A percentile compares a stretch with the other conserved stretches of the same genome.
Conservation (phyloP, 176 grass and related monocot genomes). For the Carex myosuroides region DNA sequence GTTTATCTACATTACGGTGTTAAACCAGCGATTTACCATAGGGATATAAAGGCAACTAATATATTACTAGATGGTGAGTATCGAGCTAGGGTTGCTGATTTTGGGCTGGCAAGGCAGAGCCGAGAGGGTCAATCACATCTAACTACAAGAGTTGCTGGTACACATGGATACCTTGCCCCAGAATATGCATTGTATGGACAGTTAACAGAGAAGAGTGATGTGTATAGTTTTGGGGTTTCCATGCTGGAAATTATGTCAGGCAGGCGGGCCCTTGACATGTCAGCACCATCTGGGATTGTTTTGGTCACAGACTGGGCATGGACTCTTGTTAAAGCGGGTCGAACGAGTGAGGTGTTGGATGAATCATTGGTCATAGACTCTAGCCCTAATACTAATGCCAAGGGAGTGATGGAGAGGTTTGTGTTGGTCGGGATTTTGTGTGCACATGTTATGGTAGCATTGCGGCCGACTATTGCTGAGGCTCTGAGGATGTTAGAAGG, state of each 20-base stretch:
- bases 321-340: constrained; percentile 52
- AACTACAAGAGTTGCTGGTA: constrained; percentile 86
- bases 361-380: constrained; percentile 15
- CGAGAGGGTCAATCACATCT: constrained; percentile 85
- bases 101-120: constrained; percentile 72
- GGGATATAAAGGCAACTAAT: constrained; percentile 93
- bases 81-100: constrained; percentile 72
- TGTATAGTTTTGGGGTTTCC: constrained; percentile 93
- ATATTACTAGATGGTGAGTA: constrained; percentile 73
- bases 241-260: constrained; percentile 76
- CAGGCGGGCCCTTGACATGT: constrained; percentile 56
- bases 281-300: constrained; percentile 53
- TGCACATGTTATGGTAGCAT: constrained; percentile 74
- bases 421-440: constrained; percentile 76
- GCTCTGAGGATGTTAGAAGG: constrained; percentile 88
- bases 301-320: constrained; percentile 90
- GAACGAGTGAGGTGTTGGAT: constrained; percentile 43
- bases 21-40: constrained; percentile 84
- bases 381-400: constrained; percentile 10
- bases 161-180: constrained; percentile 90
- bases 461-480: constrained; percentile 74
- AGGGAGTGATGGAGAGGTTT: constrained; percentile 69
- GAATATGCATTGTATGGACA: constrained; percentile 96
- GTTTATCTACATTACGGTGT: constrained; percentile 87
- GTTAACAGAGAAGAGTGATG: constrained; percentile 91